Evolutionary conservation across 2,329 filamentous ascomycete species (phyloP).

Genomic region (Aphanocladium album): DNA sequence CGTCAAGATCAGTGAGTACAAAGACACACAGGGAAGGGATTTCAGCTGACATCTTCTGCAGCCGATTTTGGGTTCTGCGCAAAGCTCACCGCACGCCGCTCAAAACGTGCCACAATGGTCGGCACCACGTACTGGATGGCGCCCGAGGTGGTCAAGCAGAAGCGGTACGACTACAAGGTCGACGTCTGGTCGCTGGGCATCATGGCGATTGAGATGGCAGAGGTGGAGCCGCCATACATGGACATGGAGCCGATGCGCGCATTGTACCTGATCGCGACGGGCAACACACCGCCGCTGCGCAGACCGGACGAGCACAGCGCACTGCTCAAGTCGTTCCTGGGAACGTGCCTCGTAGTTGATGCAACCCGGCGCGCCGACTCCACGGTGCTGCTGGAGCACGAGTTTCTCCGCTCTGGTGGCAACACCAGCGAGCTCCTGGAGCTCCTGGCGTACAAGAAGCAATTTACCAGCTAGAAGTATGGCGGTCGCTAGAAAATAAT

Average conservation of each 20-base stretch:
- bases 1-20: slow-evolving; percentile 86
- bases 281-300: slow-evolving; percentile 93
- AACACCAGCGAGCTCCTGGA: slow-evolving; percentile 76
- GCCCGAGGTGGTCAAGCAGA: slow-evolving; percentile 97
- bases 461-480: not conserved
- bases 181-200: slow-evolving; percentile 99
- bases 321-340: slow-evolving; percentile 94
- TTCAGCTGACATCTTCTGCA: slow-evolving; percentile 38
- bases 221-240: slow-evolving; percentile 94
- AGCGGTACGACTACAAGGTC: slow-evolving; percentile 96
- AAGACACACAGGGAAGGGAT: no score
- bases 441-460: slow-evolving; percentile 77
- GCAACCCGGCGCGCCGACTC: slow-evolving; percentile 91
- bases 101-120: slow-evolving; percentile 97
- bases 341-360: slow-evolving; percentile 92
- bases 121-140: slow-evolving; percentile 99
- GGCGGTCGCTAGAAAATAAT: not conserved
- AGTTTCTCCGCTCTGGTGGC: slow-evolving; percentile 94
- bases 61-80: slow-evolving; percentile 99
- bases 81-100: slow-evolving; percentile 94
- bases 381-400: slow-evolving; percentile 80
- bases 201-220: slow-evolving; percentile 99
- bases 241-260: slow-evolving; percentile 98
- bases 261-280: slow-evolving; percentile 94
- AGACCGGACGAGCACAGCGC: slow-evolving; percentile 97